Conservation (phyloP, 352 stramenopile species). For the Globisporangium paddicum region DNA sequence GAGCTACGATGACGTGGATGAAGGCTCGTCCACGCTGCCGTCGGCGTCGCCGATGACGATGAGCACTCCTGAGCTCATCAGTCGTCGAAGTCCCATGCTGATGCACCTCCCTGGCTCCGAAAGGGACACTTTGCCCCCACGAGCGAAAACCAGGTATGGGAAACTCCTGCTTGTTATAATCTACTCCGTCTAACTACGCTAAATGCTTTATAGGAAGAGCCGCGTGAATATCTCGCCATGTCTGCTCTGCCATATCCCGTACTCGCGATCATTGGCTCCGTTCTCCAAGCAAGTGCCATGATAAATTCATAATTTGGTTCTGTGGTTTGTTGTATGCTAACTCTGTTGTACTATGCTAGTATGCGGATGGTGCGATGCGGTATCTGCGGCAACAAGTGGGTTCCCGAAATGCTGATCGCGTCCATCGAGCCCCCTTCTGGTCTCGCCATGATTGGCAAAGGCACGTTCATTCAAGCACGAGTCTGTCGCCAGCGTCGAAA, state of each 20-base stretch:
- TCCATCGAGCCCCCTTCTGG: constrained; percentile 83
- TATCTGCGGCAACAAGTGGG: constrained; percentile 97
- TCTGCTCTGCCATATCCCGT: constrained; percentile 96
- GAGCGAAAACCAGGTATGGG: constrained; percentile 27
- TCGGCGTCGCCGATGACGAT: constrained; percentile 32
- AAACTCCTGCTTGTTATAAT: background rate
- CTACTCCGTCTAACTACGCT: background rate
- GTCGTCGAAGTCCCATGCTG: constrained; percentile 43
- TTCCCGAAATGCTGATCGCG: constrained; percentile 93
- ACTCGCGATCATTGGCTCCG: constrained; percentile 92
- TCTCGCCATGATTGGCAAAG: constrained; percentile 87
- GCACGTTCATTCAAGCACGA: constrained; percentile 94
- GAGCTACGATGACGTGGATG: constrained; percentile 37
- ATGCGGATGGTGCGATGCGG: constrained; percentile 97
- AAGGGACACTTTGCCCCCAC: constrained; percentile 11
- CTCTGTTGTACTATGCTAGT: constrained; percentile 21
- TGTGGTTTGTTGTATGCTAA: background rate
- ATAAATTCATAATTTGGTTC: background rate
- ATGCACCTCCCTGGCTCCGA: constrained; percentile 19
- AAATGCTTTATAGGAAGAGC: constrained; percentile 31
- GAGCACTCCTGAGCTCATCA: constrained; percentile 28
- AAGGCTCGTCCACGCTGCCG: constrained; percentile 20
- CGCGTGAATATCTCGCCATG: constrained; percentile 74
- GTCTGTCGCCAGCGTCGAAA: constrained; percentile 93
- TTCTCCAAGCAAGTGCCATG: constrained; percentile 87